Percentiles rank a stretch among this genome's conserved stretches.
Conservation (phyloP, 768 basidiomycete genomes). For the Boletus rufocinnamomeus region DNA sequence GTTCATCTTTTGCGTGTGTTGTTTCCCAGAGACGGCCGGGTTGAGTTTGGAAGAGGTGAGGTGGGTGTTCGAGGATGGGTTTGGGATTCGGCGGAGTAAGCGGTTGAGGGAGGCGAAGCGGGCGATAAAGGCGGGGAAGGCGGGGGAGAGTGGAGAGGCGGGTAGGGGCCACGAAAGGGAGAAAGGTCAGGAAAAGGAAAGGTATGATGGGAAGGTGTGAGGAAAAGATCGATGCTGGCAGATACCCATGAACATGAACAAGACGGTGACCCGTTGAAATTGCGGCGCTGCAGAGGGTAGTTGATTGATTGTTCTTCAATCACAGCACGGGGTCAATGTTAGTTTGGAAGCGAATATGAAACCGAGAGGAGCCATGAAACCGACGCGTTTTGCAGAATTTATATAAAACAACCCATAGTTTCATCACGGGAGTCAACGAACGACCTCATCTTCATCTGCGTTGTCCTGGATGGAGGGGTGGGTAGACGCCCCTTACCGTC, state of each 20-base stretch:
- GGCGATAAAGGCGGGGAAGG: slow-evolving; percentile 3
- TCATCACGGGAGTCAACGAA: no score
- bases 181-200: neutral
- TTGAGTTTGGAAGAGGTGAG: slow-evolving; percentile 68
- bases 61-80: slow-evolving; percentile 61
- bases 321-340: neutral
- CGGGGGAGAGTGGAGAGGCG: neutral
- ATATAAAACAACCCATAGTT: no score
- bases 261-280: neutral
- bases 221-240: neutral
- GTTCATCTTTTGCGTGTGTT: slow-evolving; percentile 65
- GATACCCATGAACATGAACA: neutral
- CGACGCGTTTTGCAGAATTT: no score
- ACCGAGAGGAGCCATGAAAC: no score
- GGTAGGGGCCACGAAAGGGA: neutral
- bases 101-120: slow-evolving; percentile 39
- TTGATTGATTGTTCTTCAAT: no score
- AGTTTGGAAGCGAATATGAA: no score
- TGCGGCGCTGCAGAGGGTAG: neutral
- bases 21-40: slow-evolving; percentile 82
- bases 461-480: no score
- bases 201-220: neutral
- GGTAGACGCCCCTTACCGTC: no score
- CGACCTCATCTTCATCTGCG: no score
- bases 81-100: slow-evolving; percentile 61